Evolutionary conservation across 345 rosid species (phyloP), one percentile per base, ranked within the genome.

Genomic region (Sisymbrium irio): DNA sequence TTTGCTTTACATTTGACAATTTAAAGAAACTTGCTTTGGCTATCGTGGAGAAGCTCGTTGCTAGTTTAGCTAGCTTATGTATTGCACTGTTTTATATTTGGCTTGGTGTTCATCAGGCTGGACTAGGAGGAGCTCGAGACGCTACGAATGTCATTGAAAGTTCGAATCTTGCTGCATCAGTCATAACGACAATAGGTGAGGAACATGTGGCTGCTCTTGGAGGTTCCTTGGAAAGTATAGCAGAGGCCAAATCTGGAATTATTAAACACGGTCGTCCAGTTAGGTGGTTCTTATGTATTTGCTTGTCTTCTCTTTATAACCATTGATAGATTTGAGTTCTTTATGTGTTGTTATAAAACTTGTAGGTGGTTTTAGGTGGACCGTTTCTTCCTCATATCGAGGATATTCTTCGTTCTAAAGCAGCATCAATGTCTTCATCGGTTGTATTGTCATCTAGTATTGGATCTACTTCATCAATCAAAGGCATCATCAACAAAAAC

Each of bases 81-180:
- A n/a, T 17, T 62, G 12, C 30, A 9, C 15, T 7, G 49, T 42
- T 32, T 2, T 37, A 14, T 12, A 56, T 30, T 19, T 40, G 65
- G 2, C 22, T 77, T 65, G 19, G 27, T 51, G 44, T 57, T 57
- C 30, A 35, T 50, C 80, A 92, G 97, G 93, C 93, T 69, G 96
- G 97, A 20, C 81, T 94, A 55, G 97, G 98, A 12, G 98, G 98
- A 70, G 92, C 89, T 32, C 85, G 97, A 15, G 99, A 95, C 64
- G 25, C 25, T 30, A 95, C 99, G 0, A 92, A 95, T 65, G 53
- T 92, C 56, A 79, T 90, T 57, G 74, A 74, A 73, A 78, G 88
- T 65, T 73, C 89, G 36, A 87, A 67, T 65, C 92, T 95, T 69
- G 84, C 84, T 60, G 85, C 85, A 33, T 86, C 96, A 0, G 72